These are phyloP conservation scores for Vickermania spadyakhi DNA, from an alignment of 208 protist genomes.

Conservation along the genomic window DNA sequence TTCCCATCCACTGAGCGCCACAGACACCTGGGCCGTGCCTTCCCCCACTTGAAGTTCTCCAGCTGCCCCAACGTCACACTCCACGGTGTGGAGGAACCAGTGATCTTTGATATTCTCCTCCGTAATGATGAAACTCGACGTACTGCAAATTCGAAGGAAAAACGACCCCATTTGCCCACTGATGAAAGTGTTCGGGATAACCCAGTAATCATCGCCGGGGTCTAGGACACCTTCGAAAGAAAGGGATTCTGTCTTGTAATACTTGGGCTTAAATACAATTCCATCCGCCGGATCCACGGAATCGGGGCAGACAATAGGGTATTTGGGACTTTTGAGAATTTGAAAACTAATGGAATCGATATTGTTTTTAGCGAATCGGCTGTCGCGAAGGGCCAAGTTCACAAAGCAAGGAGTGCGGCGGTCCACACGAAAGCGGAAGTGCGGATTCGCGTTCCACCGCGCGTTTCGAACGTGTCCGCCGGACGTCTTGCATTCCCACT, in stretches of 20 bases:
- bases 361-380: conserved; percentile 25
- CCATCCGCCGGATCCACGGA: conserved; percentile 7
- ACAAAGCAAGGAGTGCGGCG: conserved; percentile 37
- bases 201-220: conserved; percentile 59
- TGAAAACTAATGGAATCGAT: conserved; percentile 53
- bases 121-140: conserved; percentile 34
- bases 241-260: conserved; percentile 35
- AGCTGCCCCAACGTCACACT: conserved; percentile 18
- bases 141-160: conserved; percentile 38
- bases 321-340: conserved; percentile 45
- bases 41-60: conserved; percentile 46
- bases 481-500: conserved; percentile 41
- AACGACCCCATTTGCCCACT: conserved; percentile 44
- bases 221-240: conserved; percentile 50
- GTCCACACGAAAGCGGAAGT: conserved; percentile 46
- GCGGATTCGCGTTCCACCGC: conserved; percentile 71
- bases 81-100: conserved; percentile 32
- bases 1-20: conserved; percentile 5
- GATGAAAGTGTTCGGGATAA: conserved; percentile 55
- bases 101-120: conserved; percentile 35
- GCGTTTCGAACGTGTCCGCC: conserved; percentile 33
- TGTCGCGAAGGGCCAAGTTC: conserved; percentile 52
- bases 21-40: conserved; percentile 42
- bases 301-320: conserved; percentile 31
- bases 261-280: conserved; percentile 32